These are phyloP conservation scores for Diaporthe destruens DNA, from an alignment of 2,329 filamentous ascomycete genomes.

Conservation along the genomic window DNA sequence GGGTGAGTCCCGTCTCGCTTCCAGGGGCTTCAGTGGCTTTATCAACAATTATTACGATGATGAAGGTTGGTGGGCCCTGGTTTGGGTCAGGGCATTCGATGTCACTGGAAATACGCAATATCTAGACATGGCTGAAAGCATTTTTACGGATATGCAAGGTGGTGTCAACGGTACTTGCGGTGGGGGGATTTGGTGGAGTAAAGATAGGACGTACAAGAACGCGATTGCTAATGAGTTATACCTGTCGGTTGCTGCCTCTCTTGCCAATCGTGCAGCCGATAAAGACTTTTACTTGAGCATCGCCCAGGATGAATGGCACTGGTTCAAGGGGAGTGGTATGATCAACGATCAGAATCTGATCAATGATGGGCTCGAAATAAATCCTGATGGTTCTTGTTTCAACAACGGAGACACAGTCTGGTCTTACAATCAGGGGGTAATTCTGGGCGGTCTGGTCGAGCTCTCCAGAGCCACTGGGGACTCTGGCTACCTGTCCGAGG, in stretches of 20 bases:
- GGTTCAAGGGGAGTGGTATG: conserved; percentile 64
- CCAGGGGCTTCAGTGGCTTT: conserved; percentile 59
- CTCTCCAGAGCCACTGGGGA: conserved; percentile 59
- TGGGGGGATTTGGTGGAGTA: conserved; percentile 71
- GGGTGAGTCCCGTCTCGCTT: conserved; percentile 44
- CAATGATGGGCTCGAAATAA: conserved; percentile 64
- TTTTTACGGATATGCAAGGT: conserved; percentile 67
- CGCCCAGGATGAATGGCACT: conserved; percentile 63
- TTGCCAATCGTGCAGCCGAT: conserved; percentile 61
- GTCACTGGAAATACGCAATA: conserved; percentile 60
- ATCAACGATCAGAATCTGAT: conserved; percentile 63
- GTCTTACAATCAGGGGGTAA: conserved; percentile 70
- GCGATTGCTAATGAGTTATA: conserved; percentile 70
- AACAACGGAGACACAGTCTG: conserved; percentile 62
- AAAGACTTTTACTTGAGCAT: conserved; percentile 59
- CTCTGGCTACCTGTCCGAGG: conserved; percentile 56
- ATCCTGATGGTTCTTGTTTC: conserved; percentile 58
- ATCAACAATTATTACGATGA: conserved; percentile 71
- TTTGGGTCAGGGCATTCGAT: conserved; percentile 67
- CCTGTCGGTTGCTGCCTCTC: conserved; percentile 63
- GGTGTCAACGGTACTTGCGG: conserved; percentile 60
- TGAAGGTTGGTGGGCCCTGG: conserved; percentile 74
- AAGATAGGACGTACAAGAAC: conserved; percentile 63
- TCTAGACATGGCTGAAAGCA: conserved; percentile 62
- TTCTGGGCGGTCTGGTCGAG: conserved; percentile 66